These are phyloP conservation scores for Sambucus nigra DNA, from an alignment of 129 eudicot genomes.

Conservation along the genomic window DNA sequence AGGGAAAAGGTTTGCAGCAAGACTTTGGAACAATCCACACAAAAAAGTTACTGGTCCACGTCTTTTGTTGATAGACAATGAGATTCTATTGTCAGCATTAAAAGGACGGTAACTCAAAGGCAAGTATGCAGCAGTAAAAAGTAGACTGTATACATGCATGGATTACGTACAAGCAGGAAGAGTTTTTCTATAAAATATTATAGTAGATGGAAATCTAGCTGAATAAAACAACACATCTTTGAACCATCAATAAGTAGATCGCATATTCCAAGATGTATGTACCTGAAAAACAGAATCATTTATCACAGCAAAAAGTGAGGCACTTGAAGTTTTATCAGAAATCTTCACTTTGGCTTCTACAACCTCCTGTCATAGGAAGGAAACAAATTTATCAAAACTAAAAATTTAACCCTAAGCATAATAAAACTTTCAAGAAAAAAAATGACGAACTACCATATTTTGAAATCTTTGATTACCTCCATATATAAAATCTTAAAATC, in stretches of 20 bases:
- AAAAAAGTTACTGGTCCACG: no score
- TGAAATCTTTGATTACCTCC: constrained; percentile 35
- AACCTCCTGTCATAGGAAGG: constrained; percentile 28
- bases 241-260: neutral
- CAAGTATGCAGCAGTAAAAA: neutral
- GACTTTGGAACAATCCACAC: no score
- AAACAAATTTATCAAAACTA: neutral
- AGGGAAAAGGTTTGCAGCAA: no score
- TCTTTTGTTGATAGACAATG: no score
- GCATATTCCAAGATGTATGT: neutral
- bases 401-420: no score
- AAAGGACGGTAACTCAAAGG: neutral
- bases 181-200: no score
- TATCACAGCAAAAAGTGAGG: constrained; percentile 27
- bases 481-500: constrained; percentile 44
- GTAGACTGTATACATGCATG: neutral
- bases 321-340: constrained; percentile 17
- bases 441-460: neutral
- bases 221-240: neutral
- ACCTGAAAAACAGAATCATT: constrained; percentile 78
- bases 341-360: constrained; percentile 21
- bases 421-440: neutral
- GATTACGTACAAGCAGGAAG: neutral
- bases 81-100: no score
- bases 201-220: no score